Base-by-base conservation (phyloP, 345 rosid species). In the Physaria fendleri region DNA sequence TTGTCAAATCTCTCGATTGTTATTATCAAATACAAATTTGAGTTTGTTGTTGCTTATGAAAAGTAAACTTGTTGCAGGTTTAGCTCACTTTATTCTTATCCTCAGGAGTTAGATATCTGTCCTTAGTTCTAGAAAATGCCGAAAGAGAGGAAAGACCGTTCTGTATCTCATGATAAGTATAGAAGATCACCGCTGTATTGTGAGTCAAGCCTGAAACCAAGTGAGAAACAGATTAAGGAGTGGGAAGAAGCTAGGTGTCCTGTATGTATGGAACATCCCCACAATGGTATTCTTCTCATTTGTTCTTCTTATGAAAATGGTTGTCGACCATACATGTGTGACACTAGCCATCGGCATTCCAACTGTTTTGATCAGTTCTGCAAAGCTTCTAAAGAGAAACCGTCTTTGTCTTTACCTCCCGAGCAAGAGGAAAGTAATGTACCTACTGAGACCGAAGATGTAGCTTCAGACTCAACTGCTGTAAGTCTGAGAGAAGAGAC, bases 231-330 rank as follows among this genome's bases (percentile, higher is more conserved):
- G 53, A 37, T 82, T 32, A 93, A 76, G 69, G 99, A 93, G 71
- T 93, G 95, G 94, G 96, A 85, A 69, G 99, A 89, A 6, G 95
- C 97, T 9, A 79, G 92, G 56, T 93, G 99, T 76, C 85, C 99
- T 21, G 95, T 93, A 16, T 93, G 99, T 73, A 86, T 93, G 90
- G 99, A 93, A 58, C 99, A 87, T 79, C 99, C 99, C 40, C 99
- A 93, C 69, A 93, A 93, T 69, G 96, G 96, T 11, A 79, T 93
- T 65, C 95, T 93, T 59, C 94, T 93, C 20, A 53, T 89, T 48
- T 93, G 99, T 55, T 72, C 99, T 54, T 89, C 99, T 23, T 84
- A 89, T 59, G 95, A 85, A 20, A 93, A 83, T 47, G 99, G 99
- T 12, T 93, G 99, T 38, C 92, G 85, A 8, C 97, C 97, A 16